phyloP scores from a whole-genome alignment of 768 basidiomycete species.

The Leccinum subtestaceum region DNA sequence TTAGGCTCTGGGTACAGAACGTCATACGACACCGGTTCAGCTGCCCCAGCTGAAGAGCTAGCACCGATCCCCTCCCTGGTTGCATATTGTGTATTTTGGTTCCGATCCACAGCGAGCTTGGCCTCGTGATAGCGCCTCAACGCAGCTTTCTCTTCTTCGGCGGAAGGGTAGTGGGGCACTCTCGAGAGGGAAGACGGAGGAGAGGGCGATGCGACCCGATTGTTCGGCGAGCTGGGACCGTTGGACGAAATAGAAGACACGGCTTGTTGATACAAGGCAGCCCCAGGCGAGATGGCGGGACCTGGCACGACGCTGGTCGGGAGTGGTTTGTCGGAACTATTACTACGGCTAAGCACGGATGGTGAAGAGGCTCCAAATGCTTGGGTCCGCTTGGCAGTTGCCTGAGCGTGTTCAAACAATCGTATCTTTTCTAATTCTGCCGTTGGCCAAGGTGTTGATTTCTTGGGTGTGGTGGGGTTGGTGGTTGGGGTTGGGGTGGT shows the following conservation, averaged over 20 bases:
- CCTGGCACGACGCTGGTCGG: slow-evolving; percentile 12
- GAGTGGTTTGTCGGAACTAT: slow-evolving; percentile 15
- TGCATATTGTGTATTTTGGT: slow-evolving; percentile 39
- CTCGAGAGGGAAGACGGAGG: slow-evolving; percentile 25
- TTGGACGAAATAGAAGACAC: slow-evolving; percentile 38
- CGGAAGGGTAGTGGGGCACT: slow-evolving; percentile 54
- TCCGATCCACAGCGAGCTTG: slow-evolving; percentile 64
- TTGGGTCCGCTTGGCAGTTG: slow-evolving; percentile 60
- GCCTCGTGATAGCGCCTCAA: slow-evolving; percentile 67
- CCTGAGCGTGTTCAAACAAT: slow-evolving; percentile 68
- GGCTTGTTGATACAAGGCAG: slow-evolving; percentile 43
- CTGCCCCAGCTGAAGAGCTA: slow-evolving; percentile 18
- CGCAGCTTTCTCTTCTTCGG: slow-evolving; percentile 75
- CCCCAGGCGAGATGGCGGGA: slow-evolving; percentile 39
- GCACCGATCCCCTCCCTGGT: slow-evolving; percentile 18
- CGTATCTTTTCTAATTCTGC: slow-evolving; percentile 76
- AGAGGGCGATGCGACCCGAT: slow-evolving; percentile 31
- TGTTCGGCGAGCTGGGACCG: slow-evolving; percentile 15
- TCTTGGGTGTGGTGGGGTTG: slow-evolving; percentile 14
- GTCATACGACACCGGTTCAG: slow-evolving; percentile 59
- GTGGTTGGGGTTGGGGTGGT: neutral
- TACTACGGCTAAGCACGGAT: slow-evolving; percentile 26
- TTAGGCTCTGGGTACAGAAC: slow-evolving; percentile 50
- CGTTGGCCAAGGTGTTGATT: slow-evolving; percentile 46
- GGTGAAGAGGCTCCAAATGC: slow-evolving; percentile 33